A percentile compares a stretch with the other conserved stretches of the same genome.
phyloP scores from a whole-genome alignment of 345 rosid species.

The Acer saccharum region DNA sequence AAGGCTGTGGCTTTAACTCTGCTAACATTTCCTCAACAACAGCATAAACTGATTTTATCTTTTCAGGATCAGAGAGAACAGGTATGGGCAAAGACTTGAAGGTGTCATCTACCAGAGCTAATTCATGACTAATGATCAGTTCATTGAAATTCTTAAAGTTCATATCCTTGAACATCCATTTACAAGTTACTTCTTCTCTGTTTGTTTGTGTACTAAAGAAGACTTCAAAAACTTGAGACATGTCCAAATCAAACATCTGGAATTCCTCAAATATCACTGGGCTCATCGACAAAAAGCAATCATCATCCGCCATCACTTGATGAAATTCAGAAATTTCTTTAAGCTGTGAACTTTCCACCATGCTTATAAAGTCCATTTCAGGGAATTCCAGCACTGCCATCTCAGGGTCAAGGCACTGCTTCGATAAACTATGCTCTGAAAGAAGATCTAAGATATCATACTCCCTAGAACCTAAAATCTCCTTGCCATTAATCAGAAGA shows the following conservation, averaged over 20 bases:
- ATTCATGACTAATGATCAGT: conserved; percentile 69
- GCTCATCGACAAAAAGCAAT: conserved; percentile 25
- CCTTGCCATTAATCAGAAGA: conserved; percentile 36
- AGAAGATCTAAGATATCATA: conserved; percentile 42
- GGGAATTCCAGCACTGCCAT: conserved; percentile 31
- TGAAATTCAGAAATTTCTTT: conserved; percentile 30
- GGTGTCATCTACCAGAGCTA: conserved; percentile 64
- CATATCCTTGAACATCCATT: conserved; percentile 50
- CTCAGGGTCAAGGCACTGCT: conserved; percentile 44
- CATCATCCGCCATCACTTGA: conserved; percentile 29
- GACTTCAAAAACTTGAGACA: conserved; percentile 43
- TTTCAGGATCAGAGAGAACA: conserved; percentile 45
- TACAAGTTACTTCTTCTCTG: conserved; percentile 46
- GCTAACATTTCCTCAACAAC: conserved; percentile 46
- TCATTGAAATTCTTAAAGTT: conserved; percentile 69
- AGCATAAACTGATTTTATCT: conserved; percentile 42
- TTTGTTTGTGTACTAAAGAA: conserved; percentile 39
- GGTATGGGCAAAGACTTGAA: conserved; percentile 85
- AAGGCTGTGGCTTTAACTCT: conserved; percentile 44
- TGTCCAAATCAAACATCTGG: conserved; percentile 48
- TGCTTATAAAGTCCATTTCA: conserved; percentile 46
- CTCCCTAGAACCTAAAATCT: conserved; percentile 46
- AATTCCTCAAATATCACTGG: conserved; percentile 55
- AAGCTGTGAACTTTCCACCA: conserved; percentile 39
- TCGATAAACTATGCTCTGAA: conserved; percentile 46